These are phyloP conservation scores for Calonectria pauciramosa DNA, from an alignment of 2,329 filamentous ascomycete species.

Conservation along the genomic window DNA sequence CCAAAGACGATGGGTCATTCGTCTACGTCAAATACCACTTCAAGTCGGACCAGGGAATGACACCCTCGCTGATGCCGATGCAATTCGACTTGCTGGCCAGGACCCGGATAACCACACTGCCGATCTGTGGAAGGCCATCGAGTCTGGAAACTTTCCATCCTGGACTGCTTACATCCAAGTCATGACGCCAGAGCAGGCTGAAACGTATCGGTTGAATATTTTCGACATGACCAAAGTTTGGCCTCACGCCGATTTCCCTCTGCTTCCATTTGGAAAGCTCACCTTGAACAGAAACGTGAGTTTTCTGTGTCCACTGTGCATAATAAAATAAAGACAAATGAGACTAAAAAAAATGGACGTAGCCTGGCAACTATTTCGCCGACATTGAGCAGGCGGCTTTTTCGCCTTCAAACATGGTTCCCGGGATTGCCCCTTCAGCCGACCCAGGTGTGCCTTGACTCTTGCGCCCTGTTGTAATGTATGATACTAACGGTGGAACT, in stretches of 20 bases:
- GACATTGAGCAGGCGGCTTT: constrained; percentile 80
- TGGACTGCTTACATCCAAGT: constrained; percentile 77
- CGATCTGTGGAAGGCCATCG: constrained; percentile 61
- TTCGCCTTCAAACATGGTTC: constrained; percentile 74
- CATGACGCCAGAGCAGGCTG: constrained; percentile 72
- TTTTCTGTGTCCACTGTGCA: accelerated
- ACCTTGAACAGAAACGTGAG: constrained; percentile 73
- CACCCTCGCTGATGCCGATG: constrained; percentile 58
- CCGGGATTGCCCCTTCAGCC: constrained; percentile 72
- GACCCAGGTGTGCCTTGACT: constrained; percentile 60
- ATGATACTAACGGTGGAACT: background rate
- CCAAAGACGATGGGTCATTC: constrained; percentile 59
- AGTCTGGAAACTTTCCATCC: constrained; percentile 70
- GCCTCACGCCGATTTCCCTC: constrained; percentile 73
- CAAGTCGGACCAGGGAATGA: constrained; percentile 61
- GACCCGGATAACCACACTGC: constrained; percentile 65
- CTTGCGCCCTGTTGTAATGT: background rate
- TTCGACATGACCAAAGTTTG: constrained; percentile 80
- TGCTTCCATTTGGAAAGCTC: constrained; percentile 72
- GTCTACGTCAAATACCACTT: constrained; percentile 66
- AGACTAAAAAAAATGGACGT: background rate
- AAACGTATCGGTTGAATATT: constrained; percentile 72
- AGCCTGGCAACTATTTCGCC: constrained; percentile 73
- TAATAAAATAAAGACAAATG: accelerated
- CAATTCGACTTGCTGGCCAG: constrained; percentile 50